Base-by-base conservation (phyloP, 2,329 filamentous ascomycete genomes). In the Xylariomycetidae sp. region DNA sequence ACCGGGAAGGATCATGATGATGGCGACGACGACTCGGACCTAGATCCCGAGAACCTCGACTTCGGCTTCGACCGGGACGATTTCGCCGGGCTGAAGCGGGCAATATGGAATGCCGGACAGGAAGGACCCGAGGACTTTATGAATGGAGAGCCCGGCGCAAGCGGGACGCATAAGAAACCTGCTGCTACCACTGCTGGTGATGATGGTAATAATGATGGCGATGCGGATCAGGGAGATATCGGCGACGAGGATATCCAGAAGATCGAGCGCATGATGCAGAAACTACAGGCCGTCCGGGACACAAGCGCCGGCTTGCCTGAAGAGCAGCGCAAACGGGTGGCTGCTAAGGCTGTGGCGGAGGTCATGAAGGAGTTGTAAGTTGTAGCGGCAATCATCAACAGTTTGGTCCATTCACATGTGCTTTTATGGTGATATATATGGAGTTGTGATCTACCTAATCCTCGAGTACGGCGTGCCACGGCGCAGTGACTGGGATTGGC, bases 181-280 rank as follows among this genome's bases (percentile, higher is more conserved):
- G 45, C 42, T 8, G 41, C 31, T 27, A 43, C 25, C 17, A n/a
- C 25, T 37, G 43, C 16, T 34, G 34, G n/a, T 46, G 45, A 30
- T 44, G 36, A 39, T 23, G 40, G 33, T 2, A 45, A 42, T 2
- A 45, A 36, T 10, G 49, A 56, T 13, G 62, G 61, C 8, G 20
- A 23, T 23, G 20, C 20, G n/a, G 40, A 31, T 9, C 33, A 33
- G 6, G 30, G 40, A 15, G 23, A 27, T 2, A 34, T 67, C 3
- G 60, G 57, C 12, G 66, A 70, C 1, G 64, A 72, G 4, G 72
- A 77, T 20, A 66, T 83, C 12, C 67, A 70, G 48, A 74, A 76
- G 53, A 53, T 84, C 18, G 77, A 82, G 48, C 59, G 62, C 32
- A 74, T 83, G 70, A 81, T 84, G 74, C 59, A 67, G 31, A 80